Conservation (phyloP, 106 monocot genomes). For the Platanthera guangdongensis region DNA sequence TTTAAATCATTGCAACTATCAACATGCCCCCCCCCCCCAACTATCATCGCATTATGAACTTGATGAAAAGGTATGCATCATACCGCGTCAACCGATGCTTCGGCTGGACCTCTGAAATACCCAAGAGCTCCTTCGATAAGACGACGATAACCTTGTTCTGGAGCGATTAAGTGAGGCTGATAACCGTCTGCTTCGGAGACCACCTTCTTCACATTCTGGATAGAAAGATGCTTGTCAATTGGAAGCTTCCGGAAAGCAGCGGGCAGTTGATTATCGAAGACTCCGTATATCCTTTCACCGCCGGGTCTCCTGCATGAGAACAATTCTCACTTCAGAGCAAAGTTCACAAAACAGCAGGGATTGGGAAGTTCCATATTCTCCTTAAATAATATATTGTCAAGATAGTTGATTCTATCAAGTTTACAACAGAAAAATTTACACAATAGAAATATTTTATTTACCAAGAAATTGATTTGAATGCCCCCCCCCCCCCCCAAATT, state of each 20-base stretch:
- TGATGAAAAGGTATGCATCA: not conserved
- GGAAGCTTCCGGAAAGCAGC: conserved; percentile 61
- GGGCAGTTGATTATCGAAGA: conserved; percentile 71
- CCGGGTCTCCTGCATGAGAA: conserved; percentile 50
- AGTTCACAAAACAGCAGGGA: not conserved
- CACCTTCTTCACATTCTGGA: conserved; percentile 69
- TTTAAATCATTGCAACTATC: too few relatives aligned
- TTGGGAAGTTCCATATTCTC: not conserved
- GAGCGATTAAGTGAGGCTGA: conserved; percentile 75
- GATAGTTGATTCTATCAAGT: not conserved
- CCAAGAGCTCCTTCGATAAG: conserved; percentile 50
- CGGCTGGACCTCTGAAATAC: conserved; percentile 60
- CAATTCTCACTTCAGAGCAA: not conserved
- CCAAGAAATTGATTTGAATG: too few relatives aligned
- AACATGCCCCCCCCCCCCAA: too few relatives aligned
- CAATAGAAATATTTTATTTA: not conserved
- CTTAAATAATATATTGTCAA: not conserved
- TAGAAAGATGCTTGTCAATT: conserved; percentile 47
- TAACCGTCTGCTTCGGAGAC: conserved; percentile 72
- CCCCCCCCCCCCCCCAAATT: too few relatives aligned
- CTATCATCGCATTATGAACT: too few relatives aligned
- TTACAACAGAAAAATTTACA: not conserved
- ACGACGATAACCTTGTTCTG: conserved; percentile 71
- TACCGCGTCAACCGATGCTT: conserved; percentile 72
- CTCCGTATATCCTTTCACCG: conserved; percentile 69